These are phyloP conservation scores for Rubroboletus pulcherrimus DNA, from an alignment of 768 basidiomycete species.

Conservation along the genomic window DNA sequence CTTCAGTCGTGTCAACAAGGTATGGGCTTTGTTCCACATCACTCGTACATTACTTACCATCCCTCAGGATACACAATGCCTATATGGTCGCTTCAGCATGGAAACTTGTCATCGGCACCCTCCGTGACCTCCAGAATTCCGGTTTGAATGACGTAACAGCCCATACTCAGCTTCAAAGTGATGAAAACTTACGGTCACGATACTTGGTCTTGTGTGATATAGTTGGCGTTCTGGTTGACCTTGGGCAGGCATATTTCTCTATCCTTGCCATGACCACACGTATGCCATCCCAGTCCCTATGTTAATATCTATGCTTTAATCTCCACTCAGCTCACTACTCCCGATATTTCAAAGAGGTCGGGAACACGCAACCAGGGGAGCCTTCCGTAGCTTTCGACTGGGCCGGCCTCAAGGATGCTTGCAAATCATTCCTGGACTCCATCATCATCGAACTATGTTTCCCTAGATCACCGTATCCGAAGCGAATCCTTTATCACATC, in stretches of 20 bases:
- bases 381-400: constrained; percentile 64
- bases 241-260: constrained; percentile 63
- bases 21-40: constrained; percentile 24
- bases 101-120: constrained; percentile 62
- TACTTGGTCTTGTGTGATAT: constrained; percentile 67
- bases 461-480: constrained; percentile 65
- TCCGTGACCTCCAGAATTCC: constrained; percentile 51
- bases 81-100: constrained; percentile 83
- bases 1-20: constrained; percentile 61
- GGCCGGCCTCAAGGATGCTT: constrained; percentile 55
- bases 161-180: constrained; percentile 49
- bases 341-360: constrained; percentile 58
- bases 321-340: constrained; percentile 57
- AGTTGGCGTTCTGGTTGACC: constrained; percentile 54
- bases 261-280: constrained; percentile 67
- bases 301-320: constrained; percentile 1
- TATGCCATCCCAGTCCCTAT: constrained; percentile 35
- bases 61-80: constrained; percentile 68
- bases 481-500: constrained; percentile 59
- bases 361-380: constrained; percentile 39
- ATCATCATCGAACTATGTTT: constrained; percentile 82
- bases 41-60: constrained; percentile 3
- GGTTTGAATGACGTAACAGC: constrained; percentile 53
- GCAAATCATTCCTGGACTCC: constrained; percentile 77
- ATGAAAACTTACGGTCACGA: constrained; percentile 47